phyloP scores from a whole-genome alignment of 371 early-diverging fungal genomes.

The Chytridium lagenaria region DNA sequence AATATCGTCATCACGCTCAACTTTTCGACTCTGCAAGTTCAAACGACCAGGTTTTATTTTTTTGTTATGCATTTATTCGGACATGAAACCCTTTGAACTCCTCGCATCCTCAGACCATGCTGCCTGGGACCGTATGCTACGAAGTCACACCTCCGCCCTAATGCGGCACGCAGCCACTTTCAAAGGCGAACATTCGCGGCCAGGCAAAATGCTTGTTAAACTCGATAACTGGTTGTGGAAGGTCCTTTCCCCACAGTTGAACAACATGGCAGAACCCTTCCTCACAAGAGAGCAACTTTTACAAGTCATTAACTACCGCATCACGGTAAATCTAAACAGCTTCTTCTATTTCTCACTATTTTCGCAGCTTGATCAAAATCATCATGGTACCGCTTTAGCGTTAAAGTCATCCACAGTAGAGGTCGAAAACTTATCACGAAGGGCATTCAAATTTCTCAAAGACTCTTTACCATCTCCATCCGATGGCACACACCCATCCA shows the following conservation, averaged over 20 bases:
- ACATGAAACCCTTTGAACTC: neutral
- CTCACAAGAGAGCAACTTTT: neutral
- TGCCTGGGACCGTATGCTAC: constrained; percentile 2
- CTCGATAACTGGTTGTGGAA: neutral
- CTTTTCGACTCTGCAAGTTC: too few relatives aligned
- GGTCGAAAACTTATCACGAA: neutral
- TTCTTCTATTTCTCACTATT: neutral
- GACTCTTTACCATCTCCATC: too few relatives aligned
- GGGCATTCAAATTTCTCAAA: neutral
- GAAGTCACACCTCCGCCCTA: neutral
- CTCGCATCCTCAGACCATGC: neutral
- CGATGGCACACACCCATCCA: too few relatives aligned
- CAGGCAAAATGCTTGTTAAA: neutral
- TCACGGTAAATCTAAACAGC: neutral
- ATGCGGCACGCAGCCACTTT: neutral
- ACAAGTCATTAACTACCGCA: neutral
- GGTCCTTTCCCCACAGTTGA: neutral
- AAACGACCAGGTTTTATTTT: too few relatives aligned
- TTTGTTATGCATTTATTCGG: too few relatives aligned
- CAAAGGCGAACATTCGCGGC: neutral
- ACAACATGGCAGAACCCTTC: neutral
- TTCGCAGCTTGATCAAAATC: neutral
- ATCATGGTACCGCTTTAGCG: neutral
- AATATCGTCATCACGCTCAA: too few relatives aligned
- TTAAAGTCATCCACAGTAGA: neutral